Percentiles rank a stretch among this genome's conserved stretches.
Conservation (phyloP, 1,284 basidiomycete species). For the Sanguinoderma infundibulare region DNA sequence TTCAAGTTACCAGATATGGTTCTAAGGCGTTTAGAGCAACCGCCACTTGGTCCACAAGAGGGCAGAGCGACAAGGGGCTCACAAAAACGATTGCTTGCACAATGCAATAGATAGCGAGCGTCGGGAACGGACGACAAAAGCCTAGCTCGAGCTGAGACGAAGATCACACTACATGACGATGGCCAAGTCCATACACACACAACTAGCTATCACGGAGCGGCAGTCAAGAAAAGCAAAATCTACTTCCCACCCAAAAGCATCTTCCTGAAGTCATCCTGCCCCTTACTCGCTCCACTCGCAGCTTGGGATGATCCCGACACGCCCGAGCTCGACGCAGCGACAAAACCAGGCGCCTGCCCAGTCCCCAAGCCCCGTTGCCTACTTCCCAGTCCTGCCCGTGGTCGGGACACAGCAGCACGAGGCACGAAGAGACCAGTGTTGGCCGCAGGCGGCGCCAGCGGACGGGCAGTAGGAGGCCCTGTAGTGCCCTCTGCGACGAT, state of each 20-base stretch:
- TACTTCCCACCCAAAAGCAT: constrained; percentile 55
- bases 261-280: constrained; percentile 82
- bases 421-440: constrained; percentile 65
- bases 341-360: constrained; percentile 23
- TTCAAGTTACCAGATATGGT: no score
- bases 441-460: constrained; percentile 44
- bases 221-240: not conserved
- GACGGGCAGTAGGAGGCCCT: constrained; percentile 30
- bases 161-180: no score
- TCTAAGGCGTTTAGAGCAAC: no score
- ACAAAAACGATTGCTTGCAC: no score
- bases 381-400: constrained; percentile 70
- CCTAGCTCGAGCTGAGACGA: no score
- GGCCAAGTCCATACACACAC: not conserved
- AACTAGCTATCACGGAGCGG: no score
- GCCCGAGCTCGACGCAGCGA: not conserved
- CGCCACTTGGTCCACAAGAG: no score
- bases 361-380: constrained; percentile 41
- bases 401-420: constrained; percentile 62
- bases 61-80: no score
- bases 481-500: constrained; percentile 57
- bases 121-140: no score
- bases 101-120: no score
- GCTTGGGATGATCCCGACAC: constrained; percentile 17
- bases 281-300: constrained; percentile 43